Evolutionary conservation across 2,329 filamentous ascomycete species (phyloP).

Genomic region (Fusarium globosum): DNA sequence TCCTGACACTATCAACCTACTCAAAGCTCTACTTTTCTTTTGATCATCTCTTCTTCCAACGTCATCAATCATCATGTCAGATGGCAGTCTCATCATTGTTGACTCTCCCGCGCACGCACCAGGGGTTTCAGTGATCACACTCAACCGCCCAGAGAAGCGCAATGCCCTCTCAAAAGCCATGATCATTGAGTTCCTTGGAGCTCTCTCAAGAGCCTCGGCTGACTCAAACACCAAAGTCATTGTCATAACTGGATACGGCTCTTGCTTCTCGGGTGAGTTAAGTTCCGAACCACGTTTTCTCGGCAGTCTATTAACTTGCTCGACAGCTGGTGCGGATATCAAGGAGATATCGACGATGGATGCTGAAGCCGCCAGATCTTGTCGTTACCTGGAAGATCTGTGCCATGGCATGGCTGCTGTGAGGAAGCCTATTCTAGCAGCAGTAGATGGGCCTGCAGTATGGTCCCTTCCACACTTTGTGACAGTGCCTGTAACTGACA

Average conservation of each 20-base stretch:
- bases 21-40: neutral
- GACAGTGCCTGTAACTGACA: neutral
- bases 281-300: neutral
- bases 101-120: neutral
- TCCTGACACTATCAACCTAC: neutral
- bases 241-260: conserved; percentile 51
- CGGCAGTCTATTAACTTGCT: neutral
- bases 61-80: neutral
- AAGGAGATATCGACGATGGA: conserved; percentile 47
- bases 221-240: conserved; percentile 48
- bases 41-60: neutral
- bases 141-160: conserved; percentile 66
- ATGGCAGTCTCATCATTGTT: neutral
- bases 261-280: conserved; percentile 39
- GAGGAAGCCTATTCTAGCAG: conserved; percentile 58
- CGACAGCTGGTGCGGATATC: conserved; percentile 46
- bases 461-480: neutral
- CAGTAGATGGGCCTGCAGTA: conserved; percentile 48
- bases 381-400: conserved; percentile 53
- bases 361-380: conserved; percentile 36
- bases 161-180: conserved; percentile 68
- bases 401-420: conserved; percentile 43
- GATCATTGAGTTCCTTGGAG: conserved; percentile 56
- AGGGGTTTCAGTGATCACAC: neutral
- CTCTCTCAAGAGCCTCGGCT: conserved; percentile 39